A percentile compares a stretch with the other conserved stretches of the same genome.
Conservation (phyloP, 352 stramenopile genomes). For the Pythium utonaiense region DNA sequence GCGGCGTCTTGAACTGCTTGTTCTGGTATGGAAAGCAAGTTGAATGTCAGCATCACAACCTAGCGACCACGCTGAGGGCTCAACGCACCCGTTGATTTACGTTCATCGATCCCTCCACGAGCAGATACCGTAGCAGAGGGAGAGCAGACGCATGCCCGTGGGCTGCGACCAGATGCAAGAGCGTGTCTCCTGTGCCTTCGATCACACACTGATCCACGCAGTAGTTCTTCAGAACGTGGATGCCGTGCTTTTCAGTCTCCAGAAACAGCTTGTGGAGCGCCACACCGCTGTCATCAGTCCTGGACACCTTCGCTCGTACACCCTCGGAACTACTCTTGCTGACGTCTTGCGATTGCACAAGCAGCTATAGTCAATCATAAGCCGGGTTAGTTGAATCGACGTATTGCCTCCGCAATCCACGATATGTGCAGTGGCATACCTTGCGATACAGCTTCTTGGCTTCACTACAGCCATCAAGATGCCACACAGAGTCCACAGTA, state of each 20-base stretch:
- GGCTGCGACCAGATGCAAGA: conserved; percentile 42
- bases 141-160: conserved; percentile 33
- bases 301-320: background rate
- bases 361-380: background rate
- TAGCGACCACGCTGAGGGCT: background rate
- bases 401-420: no score
- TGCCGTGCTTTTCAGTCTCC: conserved; percentile 28
- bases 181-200: conserved; percentile 41
- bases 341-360: background rate
- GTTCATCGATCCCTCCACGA: conserved; percentile 31
- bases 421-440: no score
- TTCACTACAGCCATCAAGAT: conserved; percentile 31
- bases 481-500: conserved; percentile 32
- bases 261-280: conserved; percentile 42
- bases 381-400: background rate
- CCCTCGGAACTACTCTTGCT: background rate
- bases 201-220: conserved; percentile 39
- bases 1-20: conserved; percentile 44
- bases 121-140: conserved; percentile 35
- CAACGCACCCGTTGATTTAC: conserved; percentile 39
- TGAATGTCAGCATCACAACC: background rate
- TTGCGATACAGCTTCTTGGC: conserved; percentile 34
- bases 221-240: conserved; percentile 38
- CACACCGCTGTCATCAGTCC: conserved; percentile 31
- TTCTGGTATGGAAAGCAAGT: conserved; percentile 29